Evolutionary conservation across 2,329 filamentous ascomycete genomes (phyloP).

Genomic region (Sphaerostilbella broomeana): DNA sequence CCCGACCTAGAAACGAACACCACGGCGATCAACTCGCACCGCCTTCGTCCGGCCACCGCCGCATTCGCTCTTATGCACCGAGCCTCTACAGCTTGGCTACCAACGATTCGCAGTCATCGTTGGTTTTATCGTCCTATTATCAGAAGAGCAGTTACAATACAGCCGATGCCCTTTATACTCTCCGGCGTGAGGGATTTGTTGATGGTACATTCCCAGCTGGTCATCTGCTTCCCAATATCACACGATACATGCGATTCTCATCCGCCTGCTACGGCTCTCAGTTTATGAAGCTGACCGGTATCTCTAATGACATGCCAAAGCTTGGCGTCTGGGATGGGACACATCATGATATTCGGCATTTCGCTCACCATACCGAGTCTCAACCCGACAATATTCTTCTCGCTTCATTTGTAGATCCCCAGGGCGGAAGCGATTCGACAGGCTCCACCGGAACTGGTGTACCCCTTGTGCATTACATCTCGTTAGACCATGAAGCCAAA

Average conservation of each 20-base stretch:
- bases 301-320: conserved; percentile 44
- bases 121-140: conserved; percentile 44
- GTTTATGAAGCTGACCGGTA: conserved; percentile 57
- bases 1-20: too few relatives aligned
- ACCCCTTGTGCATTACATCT: conserved; percentile 67
- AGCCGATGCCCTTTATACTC: conserved; percentile 40
- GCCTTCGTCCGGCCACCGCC: conserved; percentile 19
- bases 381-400: conserved; percentile 54
- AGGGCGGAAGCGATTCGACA: conserved; percentile 58
- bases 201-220: conserved; percentile 53
- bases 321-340: conserved; percentile 39
- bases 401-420: conserved; percentile 63
- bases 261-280: conserved; percentile 60
- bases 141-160: conserved; percentile 43
- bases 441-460: conserved; percentile 60
- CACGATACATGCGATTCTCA: conserved; percentile 59
- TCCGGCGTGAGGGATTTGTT: conserved; percentile 47
- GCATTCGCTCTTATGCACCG: conserved; percentile 31
- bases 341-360: conserved; percentile 56
- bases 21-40: conserved; percentile 22
- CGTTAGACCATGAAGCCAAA: conserved; percentile 63
- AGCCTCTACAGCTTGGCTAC: conserved; percentile 57
- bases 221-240: conserved; percentile 56
- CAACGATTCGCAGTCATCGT: conserved; percentile 48
- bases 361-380: conserved; percentile 56